phyloP scores from a whole-genome alignment of 2,329 filamentous ascomycete species.

The Ceratocystis lukuohia region DNA sequence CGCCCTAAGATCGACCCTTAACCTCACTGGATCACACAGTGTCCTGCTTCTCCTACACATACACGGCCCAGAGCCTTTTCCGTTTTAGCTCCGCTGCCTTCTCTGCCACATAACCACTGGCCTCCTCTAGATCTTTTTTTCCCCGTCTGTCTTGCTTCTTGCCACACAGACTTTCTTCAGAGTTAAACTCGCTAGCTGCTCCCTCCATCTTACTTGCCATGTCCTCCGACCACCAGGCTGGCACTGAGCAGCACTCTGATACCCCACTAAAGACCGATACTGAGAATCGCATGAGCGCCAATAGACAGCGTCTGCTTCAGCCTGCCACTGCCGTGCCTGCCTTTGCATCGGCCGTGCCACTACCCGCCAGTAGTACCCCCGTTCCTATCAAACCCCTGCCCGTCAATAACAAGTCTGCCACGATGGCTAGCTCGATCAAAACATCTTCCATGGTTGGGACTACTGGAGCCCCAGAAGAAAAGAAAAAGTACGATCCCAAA shows the following conservation, averaged over 20 bases:
- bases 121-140: background rate
- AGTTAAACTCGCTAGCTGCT: background rate
- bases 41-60: background rate
- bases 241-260: background rate
- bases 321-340: background rate
- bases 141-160: background rate
- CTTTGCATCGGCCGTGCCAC: background rate
- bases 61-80: background rate
- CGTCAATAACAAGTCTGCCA: conserved; percentile 38
- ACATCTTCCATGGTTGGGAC: conserved; percentile 28
- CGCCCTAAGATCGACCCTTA: background rate
- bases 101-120: background rate
- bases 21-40: background rate
- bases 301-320: background rate
- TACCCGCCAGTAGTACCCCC: background rate
- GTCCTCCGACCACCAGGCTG: conserved; percentile 4
- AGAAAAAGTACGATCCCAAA: conserved; percentile 68
- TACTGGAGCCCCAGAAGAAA: conserved; percentile 37
- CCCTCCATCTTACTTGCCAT: background rate
- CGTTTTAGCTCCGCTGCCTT: background rate
- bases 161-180: background rate
- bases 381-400: conserved; percentile 26
- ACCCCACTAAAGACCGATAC: background rate
- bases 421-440: conserved; percentile 37
- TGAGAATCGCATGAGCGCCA: background rate